Evolutionary conservation across 2,329 filamentous ascomycete species (phyloP).

Genomic region (Cercospora brassicicola): DNA sequence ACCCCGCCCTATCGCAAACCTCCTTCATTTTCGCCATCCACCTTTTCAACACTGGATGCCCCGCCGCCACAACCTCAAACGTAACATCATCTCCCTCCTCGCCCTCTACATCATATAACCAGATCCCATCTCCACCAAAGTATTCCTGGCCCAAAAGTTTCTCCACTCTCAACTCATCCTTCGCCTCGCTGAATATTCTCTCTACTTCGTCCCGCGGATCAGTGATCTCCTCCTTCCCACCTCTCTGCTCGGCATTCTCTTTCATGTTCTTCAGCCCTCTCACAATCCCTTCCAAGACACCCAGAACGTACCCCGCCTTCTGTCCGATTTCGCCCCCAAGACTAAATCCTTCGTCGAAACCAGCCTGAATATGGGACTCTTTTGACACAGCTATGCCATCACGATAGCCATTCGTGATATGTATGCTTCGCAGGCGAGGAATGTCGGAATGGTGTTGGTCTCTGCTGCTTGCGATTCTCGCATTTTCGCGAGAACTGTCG

Average conservation of each 20-base stretch:
- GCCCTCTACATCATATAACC: constrained; percentile 59
- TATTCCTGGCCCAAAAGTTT: constrained; percentile 65
- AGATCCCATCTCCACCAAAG: constrained; percentile 69
- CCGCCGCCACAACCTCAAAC: constrained; percentile 63
- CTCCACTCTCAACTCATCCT: constrained; percentile 50
- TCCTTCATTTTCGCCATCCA: constrained; percentile 52
- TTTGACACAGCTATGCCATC: constrained; percentile 82
- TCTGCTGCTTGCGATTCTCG: background rate
- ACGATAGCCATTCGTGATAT: constrained; percentile 84
- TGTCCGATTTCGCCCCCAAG: constrained; percentile 80
- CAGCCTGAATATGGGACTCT: constrained; percentile 71
- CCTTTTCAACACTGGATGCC: constrained; percentile 65
- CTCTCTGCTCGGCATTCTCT: constrained; percentile 29
- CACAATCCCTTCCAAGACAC: constrained; percentile 71
- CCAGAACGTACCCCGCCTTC: constrained; percentile 71
- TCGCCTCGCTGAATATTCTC: constrained; percentile 36
- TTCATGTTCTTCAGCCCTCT: constrained; percentile 44
- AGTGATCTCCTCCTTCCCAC: constrained; percentile 21
- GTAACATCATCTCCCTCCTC: constrained; percentile 44
- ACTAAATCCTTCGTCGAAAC: constrained; percentile 88
- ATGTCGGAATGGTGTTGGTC: constrained; percentile 62
- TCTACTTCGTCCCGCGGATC: constrained; percentile 29
- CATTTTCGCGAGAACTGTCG: background rate
- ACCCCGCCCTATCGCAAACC: constrained; percentile 15
- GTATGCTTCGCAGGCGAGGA: constrained; percentile 69